A percentile compares a stretch with the other conserved stretches of the same genome.
These are phyloP conservation scores for Diaporthe capsici DNA, from an alignment of 2,329 filamentous ascomycete species.

Conservation along the genomic window DNA sequence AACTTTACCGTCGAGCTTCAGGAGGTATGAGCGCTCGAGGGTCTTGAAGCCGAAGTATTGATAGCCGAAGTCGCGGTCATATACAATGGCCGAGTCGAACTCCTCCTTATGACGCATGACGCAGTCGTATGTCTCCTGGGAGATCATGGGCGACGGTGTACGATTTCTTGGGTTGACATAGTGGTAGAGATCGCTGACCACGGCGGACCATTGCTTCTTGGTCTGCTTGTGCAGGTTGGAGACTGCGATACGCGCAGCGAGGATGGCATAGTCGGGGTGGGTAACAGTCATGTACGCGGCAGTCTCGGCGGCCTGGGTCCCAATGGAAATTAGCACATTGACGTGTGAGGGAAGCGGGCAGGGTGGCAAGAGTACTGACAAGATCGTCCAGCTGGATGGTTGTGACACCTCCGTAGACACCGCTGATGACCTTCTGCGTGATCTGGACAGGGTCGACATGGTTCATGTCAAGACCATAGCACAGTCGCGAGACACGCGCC, in stretches of 20 bases:
- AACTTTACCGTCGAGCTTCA: conserved; percentile 95
- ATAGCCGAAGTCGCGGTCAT: conserved; percentile 99
- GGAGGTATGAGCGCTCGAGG: conserved; percentile 95
- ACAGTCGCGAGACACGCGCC: conserved; percentile 95
- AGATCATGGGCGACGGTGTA: conserved; percentile 92
- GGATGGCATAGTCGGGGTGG: conserved; percentile 98
- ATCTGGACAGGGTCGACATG: conserved; percentile 98
- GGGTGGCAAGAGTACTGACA: conserved; percentile 68
- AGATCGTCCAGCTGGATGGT: conserved; percentile 97
- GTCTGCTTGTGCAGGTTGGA: conserved; percentile 99
- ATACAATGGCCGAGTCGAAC: conserved; percentile 98
- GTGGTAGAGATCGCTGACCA: conserved; percentile 92
- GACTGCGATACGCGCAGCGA: conserved; percentile 97
- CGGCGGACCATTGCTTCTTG: conserved; percentile 99
- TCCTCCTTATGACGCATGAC: conserved; percentile 98
- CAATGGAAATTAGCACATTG: conserved; percentile 29
- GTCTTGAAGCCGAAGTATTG: conserved; percentile 99
- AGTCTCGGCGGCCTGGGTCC: conserved; percentile 89
- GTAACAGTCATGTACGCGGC: conserved; percentile 99
- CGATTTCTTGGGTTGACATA: conserved; percentile 96
- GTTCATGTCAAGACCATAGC: conserved; percentile 94
- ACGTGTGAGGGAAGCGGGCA: background rate
- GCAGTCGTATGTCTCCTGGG: conserved; percentile 88
- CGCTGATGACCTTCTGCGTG: conserved; percentile 99
- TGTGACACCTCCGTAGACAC: conserved; percentile 98